Evolutionary conservation across 139 green algal genomes (phyloP), one percentile per base, ranked within the genome.

Genomic region (Penium margaritaceum): DNA sequence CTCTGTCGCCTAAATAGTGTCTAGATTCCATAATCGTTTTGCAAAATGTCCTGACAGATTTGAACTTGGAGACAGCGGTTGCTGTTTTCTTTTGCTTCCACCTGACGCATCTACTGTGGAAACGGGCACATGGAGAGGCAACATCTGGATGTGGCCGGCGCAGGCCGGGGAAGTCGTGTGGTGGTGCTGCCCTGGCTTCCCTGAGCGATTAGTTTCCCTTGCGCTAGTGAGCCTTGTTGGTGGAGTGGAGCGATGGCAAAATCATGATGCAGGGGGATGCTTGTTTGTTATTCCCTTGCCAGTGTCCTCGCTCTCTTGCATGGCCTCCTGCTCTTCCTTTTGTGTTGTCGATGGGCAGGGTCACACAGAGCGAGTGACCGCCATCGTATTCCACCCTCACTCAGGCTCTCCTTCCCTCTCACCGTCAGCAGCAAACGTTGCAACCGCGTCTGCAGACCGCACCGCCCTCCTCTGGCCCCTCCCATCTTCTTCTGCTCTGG

Each of bases 321-420:
- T 51, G 9, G 41, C 41, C 41, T 51, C 41, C 41, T 51, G 41
- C 12, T 9, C 41, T 51, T 51, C 41, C 41, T 12, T 85, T 72
- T 39, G 65, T 47, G 67, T 76, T 0, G 85, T 74, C 9, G 84
- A 91, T 21, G 65, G 83, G 17, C 70, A 62, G 39, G 70, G 29
- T 5, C 70, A 78, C 67, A 53, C 84, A 24, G 89, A 96, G 47
- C 85, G 93, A 3, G 77, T 93, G 36, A 96, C 91, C 1, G 88
- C 85, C 41, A 64, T 96, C 5, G 88, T 85, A 0, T 95, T 92
- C 88, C 89, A 97, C 76, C 92, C 92, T n/a, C 78, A 24, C 76
- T 76, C 9, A 53, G 35, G 32, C 41, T 6, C 29, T n/a, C n/a
- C n/a, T 14, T 21, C n/a, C 46, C 27, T 62, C 33, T 15, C 38